Conservation (phyloP, 2,329 filamentous ascomycete genomes). For the Penicillium hesseltinei region DNA sequence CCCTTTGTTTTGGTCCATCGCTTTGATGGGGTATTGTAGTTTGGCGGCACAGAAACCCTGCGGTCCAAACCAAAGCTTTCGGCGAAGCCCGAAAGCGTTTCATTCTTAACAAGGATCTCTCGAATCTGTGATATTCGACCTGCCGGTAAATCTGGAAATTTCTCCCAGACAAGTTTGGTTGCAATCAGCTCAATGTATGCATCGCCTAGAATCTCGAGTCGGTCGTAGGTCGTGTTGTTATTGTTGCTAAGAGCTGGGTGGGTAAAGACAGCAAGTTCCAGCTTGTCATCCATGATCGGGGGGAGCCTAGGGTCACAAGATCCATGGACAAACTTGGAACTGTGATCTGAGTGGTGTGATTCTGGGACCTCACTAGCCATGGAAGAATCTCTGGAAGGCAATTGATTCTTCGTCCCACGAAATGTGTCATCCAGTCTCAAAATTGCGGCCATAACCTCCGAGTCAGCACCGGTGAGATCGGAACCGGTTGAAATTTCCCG, state of each 20-base stretch:
- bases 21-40: constrained; percentile 48
- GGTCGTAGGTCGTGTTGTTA: constrained; percentile 62
- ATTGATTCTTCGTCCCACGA: background rate
- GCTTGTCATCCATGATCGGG: constrained; percentile 55
- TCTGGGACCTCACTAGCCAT: background rate
- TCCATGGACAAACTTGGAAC: background rate
- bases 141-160: constrained; percentile 63
- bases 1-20: constrained; percentile 71
- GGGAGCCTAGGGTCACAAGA: constrained; percentile 49
- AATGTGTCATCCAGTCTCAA: constrained; percentile 24
- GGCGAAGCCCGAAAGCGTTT: constrained; percentile 69
- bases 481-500: constrained; percentile 21
- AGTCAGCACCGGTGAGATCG: constrained; percentile 13
- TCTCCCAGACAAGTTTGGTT: constrained; percentile 70
- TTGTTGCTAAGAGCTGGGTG: constrained; percentile 54
- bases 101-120: constrained; percentile 77
- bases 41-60: constrained; percentile 57
- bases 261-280: constrained; percentile 65
- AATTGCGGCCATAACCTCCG: constrained; percentile 21
- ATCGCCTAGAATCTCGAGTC: constrained; percentile 85
- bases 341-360: background rate
- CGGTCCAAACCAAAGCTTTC: constrained; percentile 68
- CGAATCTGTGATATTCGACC: constrained; percentile 74
- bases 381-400: background rate
- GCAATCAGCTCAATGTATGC: constrained; percentile 78